These are phyloP conservation scores for Cordyceps tenuipes DNA, from an alignment of 2,329 filamentous ascomycete species.

Conservation along the genomic window DNA sequence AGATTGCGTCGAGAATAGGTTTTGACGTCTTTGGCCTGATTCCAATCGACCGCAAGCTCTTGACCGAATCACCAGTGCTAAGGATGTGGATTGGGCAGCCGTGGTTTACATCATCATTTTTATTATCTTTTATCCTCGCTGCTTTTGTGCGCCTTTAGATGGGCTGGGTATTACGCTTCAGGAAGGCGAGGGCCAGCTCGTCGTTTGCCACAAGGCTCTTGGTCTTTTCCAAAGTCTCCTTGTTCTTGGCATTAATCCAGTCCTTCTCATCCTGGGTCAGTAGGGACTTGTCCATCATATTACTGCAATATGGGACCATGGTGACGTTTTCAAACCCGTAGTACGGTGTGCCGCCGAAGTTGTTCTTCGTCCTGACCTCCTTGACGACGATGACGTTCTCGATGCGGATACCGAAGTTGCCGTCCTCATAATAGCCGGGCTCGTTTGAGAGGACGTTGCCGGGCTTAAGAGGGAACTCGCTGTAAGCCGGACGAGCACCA, in stretches of 20 bases:
- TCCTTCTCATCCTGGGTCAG: conserved; percentile 66
- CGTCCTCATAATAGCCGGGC: conserved; percentile 95
- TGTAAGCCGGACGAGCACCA: conserved; percentile 82
- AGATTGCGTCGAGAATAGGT: conserved; percentile 38
- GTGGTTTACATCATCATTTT: conserved; percentile 61
- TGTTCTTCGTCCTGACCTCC: conserved; percentile 77
- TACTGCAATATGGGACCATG: conserved; percentile 90
- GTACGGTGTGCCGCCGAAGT: conserved; percentile 90
- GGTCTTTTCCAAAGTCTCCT: conserved; percentile 75
- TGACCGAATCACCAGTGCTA: conserved; percentile 32
- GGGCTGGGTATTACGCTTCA: conserved; percentile 75
- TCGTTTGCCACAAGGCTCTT: conserved; percentile 67
- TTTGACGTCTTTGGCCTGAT: conserved; percentile 31
- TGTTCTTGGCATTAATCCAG: conserved; percentile 84
- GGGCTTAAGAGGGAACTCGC: conserved; percentile 79
- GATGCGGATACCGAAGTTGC: conserved; percentile 87
- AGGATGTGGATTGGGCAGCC: conserved; percentile 48
- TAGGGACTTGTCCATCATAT: conserved; percentile 67
- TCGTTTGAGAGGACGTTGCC: conserved; percentile 96
- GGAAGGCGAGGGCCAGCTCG: conserved; percentile 64
- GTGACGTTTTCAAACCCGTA: conserved; percentile 95
- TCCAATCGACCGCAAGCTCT: conserved; percentile 26
- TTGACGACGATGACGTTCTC: conserved; percentile 92
- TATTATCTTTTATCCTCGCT: conserved; percentile 63
- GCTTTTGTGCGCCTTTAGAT: conserved; percentile 37